These are phyloP conservation scores for Pinus albicaulis DNA, from an alignment of 75 land plant genomes.

Conservation along the genomic window DNA sequence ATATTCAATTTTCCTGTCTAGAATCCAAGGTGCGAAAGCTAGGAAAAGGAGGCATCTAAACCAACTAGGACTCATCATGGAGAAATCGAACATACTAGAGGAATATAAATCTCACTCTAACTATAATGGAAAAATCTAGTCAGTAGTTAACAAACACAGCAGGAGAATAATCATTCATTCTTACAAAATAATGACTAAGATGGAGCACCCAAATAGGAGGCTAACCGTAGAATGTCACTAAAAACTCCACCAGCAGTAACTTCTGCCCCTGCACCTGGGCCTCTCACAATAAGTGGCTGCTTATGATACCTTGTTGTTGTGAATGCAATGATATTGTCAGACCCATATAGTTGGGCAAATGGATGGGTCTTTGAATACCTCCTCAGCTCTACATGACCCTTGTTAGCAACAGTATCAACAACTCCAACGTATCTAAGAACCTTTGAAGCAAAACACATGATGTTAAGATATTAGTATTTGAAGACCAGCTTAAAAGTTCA, in stretches of 20 bases:
- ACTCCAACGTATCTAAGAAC: conserved; percentile 95
- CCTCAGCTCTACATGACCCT: conserved; percentile 68
- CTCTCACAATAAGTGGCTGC: conserved; percentile 88
- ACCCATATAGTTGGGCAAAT: conserved; percentile 90
- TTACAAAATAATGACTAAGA: conserved; percentile 34
- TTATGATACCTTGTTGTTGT: conserved; percentile 74
- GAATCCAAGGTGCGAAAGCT: not conserved
- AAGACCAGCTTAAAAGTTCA: not conserved
- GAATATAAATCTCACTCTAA: not conserved
- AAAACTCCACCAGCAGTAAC: conserved; percentile 97
- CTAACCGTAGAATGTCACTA: conserved; percentile 85
- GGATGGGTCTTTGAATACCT: conserved; percentile 75
- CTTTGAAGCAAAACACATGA: conserved; percentile 25
- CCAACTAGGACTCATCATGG: not conserved
- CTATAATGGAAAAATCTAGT: not conserved
- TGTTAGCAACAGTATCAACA: conserved; percentile 60
- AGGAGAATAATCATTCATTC: conserved; percentile 3
- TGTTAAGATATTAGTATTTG: not conserved
- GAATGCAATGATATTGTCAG: conserved; percentile 94
- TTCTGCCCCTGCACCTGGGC: conserved; percentile 97
- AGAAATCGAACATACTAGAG: not conserved
- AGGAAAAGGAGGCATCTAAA: not conserved
- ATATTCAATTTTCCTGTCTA: not conserved
- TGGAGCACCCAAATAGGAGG: conserved; percentile 96
- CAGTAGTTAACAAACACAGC: no score